Conservation (phyloP, 2,329 filamentous ascomycete species). For the Epichloe bromicola region DNA sequence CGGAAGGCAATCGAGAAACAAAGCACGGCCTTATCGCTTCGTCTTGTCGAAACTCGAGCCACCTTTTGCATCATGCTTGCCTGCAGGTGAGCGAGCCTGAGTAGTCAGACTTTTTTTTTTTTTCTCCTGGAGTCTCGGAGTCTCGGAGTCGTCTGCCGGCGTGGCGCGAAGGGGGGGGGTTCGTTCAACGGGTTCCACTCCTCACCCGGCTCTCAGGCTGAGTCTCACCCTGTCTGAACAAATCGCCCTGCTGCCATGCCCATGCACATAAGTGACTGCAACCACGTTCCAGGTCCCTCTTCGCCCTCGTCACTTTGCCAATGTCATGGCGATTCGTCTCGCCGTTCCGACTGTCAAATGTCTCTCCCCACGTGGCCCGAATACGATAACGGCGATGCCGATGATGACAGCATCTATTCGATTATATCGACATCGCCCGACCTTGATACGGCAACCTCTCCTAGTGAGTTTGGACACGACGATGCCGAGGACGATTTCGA, state of each 20-base stretch:
- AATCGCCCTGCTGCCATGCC: not conserved
- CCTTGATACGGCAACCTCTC: conserved; percentile 12
- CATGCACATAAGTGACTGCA: conserved; percentile 1
- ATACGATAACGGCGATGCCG: conserved; percentile 7
- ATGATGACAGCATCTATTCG: conserved; percentile 17
- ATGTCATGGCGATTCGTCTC: conserved; percentile 5
- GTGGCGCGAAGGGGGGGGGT: no score
- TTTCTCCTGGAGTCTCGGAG: no score
- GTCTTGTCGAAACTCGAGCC: no score
- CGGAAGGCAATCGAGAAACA: no score
- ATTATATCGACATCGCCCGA: conserved; percentile 16
- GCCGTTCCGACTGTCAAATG: conserved; percentile 4
- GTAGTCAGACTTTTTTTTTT: no score
- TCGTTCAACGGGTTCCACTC: not conserved
- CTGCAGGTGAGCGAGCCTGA: no score
- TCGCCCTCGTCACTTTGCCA: not conserved
- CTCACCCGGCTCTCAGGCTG: no score
- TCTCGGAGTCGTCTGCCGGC: no score
- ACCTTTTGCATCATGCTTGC: no score
- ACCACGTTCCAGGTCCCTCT: not conserved
- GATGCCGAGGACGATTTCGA: conserved; percentile 17
- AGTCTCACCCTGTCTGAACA: not conserved
- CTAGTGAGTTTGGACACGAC: conserved; percentile 13
- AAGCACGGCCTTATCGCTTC: no score
- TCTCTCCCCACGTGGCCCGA: conserved; percentile 4